Evolutionary conservation across 768 basidiomycete species (phyloP).

Genomic region (Tylopilus intermedius): DNA sequence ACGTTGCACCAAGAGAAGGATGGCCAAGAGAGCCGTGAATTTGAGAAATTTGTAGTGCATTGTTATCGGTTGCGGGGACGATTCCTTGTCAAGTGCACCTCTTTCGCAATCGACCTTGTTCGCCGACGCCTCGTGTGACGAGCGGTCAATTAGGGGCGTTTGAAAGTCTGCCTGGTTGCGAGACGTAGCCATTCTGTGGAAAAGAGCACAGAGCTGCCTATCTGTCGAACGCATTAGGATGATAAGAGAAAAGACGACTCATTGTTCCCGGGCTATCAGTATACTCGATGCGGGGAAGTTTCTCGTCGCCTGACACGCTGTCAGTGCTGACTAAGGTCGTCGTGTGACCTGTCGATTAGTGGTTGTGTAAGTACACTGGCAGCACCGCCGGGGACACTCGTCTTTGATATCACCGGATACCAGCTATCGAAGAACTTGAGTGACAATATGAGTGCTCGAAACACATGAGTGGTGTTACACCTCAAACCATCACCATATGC

Average conservation of each 20-base stretch:
- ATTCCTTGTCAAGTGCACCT: background rate
- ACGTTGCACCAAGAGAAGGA: slow-evolving; percentile 4
- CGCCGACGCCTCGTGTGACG: background rate
- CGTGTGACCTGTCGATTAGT: too few species aligned
- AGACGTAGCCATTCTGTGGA: background rate
- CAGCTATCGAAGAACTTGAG: too few species aligned
- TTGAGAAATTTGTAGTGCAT: background rate
- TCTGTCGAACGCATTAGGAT: background rate
- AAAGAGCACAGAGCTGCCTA: background rate
- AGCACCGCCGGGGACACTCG: too few species aligned
- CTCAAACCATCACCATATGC: too few species aligned
- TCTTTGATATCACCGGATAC: too few species aligned
- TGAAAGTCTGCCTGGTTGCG: background rate
- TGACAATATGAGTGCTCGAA: background rate
- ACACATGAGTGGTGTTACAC: background rate
- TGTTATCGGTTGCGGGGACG: background rate
- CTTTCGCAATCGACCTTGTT: slow-evolving; percentile 14
- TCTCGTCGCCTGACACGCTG: background rate
- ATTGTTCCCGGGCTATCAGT: background rate
- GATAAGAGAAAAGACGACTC: background rate
- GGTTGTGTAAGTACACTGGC: too few species aligned
- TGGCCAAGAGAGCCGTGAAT: slow-evolving; percentile 7
- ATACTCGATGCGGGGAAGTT: background rate
- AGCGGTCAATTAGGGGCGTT: background rate
- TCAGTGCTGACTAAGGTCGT: too few species aligned